Percentiles rank a stretch among this genome's conserved stretches.
phyloP scores from a whole-genome alignment of 257 asterid genomes.

The Nicotiana undulata region DNA sequence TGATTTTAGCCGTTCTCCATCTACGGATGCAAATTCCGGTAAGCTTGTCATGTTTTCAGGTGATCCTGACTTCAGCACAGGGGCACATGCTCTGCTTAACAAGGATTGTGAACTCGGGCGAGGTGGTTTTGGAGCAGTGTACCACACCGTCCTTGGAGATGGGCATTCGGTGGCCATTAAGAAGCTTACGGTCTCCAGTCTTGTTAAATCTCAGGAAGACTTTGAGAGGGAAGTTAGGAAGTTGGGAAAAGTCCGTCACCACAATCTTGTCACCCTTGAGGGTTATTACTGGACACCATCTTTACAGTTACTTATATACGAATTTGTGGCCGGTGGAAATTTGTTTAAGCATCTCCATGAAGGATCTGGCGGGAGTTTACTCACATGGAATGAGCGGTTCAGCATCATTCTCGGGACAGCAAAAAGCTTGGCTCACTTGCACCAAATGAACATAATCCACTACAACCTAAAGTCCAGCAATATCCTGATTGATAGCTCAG shows the following conservation, averaged over 20 bases:
- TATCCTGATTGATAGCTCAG: slow-evolving; percentile 48
- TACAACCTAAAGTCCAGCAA: slow-evolving; percentile 86
- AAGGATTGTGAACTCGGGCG: slow-evolving; percentile 91
- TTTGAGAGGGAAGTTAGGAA: slow-evolving; percentile 72
- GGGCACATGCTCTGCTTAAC: slow-evolving; percentile 74
- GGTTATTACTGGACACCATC: slow-evolving; percentile 95
- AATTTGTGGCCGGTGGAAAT: slow-evolving; percentile 71
- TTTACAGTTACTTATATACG: slow-evolving; percentile 75
- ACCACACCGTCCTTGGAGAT: slow-evolving; percentile 59
- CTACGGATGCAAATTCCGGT: slow-evolving; percentile 62
- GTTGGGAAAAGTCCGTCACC: slow-evolving; percentile 54
- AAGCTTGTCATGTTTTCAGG: slow-evolving; percentile 91
- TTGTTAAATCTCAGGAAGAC: slow-evolving; percentile 71
- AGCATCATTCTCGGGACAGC: slow-evolving; percentile 68
- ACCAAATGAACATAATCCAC: slow-evolving; percentile 63
- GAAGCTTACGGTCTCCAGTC: slow-evolving; percentile 78
- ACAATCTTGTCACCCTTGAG: slow-evolving; percentile 59
- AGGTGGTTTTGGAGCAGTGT: slow-evolving; percentile 90
- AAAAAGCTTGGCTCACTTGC: slow-evolving; percentile 66
- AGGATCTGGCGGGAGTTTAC: slow-evolving; percentile 33
- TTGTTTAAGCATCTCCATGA: slow-evolving; percentile 73
- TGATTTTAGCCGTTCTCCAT: slow-evolving; percentile 54
- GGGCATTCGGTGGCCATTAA: slow-evolving; percentile 80
- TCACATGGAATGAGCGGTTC: slow-evolving; percentile 76
- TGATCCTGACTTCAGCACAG: slow-evolving; percentile 65